phyloP scores from a whole-genome alignment of 148 eudicot species.

The Rhododendron griersonianum region DNA sequence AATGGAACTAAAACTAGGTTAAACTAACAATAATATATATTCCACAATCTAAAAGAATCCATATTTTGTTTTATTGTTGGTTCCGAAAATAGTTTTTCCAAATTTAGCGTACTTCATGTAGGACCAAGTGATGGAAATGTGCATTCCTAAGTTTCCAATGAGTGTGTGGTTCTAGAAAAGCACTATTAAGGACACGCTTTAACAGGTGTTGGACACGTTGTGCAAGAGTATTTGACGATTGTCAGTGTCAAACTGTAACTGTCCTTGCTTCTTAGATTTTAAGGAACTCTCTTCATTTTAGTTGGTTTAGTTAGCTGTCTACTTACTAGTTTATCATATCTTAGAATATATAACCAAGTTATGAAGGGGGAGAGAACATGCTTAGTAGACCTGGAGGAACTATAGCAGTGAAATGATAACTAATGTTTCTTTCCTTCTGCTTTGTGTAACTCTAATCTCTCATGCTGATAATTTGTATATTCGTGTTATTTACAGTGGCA shows the following conservation, averaged over 20 bases:
- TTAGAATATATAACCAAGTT: neutral
- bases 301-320: neutral
- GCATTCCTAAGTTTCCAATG: neutral
- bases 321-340: neutral
- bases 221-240: neutral
- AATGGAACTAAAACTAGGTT: neutral
- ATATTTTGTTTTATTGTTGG: neutral
- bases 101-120: neutral
- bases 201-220: neutral
- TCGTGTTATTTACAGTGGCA: slow-evolving; percentile 43
- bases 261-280: neutral
- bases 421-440: neutral
- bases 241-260: neutral
- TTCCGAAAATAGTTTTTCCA: neutral
- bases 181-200: neutral
- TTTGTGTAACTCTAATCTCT: neutral
- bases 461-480: neutral
- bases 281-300: neutral
- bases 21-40: neutral
- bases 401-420: neutral
- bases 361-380: neutral
- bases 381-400: neutral
- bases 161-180: neutral
- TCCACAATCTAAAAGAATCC: neutral
- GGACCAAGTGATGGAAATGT: neutral